Base-by-base conservation (phyloP, 257 asterid genomes). In the Eucommia ulmoides region DNA sequence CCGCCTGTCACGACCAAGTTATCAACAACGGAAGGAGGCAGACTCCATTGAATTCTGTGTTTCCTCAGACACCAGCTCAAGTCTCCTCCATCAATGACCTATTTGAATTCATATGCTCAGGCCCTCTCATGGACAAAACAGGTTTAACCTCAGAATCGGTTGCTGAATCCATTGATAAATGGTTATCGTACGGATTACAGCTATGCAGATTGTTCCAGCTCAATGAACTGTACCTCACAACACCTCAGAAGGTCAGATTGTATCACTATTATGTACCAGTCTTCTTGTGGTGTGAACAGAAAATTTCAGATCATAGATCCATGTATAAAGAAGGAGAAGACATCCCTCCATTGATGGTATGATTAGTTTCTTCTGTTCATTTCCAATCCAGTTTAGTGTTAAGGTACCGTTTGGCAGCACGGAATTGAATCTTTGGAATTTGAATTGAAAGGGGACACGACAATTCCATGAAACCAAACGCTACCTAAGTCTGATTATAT, bases 231-330 rank as follows among this genome's bases (percentile, higher is more conserved):
- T 61, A 44, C 61, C 82, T 91, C 52, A 76, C 72, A 0, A 92
- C 79, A 55, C 74, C 99, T 63, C 93, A 86, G 49, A 91, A 81
- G 62, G 51, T 83, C 51, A 79, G 99, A 52, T 68, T 91, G 19
- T 91, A 57, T 68, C 99, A 91, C 76, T 86, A 91, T 70, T 91
- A 91, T 62, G 71, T 91, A 63, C 99, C 97, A 2, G 97, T 91
- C 45, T 91, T 81, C 77, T 26, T 86, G 60, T 91, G 99, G 99
- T 91, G 99, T 52, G 93, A 83, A 58, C 66, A 71, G 49, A 92
- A 91, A 80, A 81, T 91, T 46, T 64, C 84, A 19, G 62, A 50
- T 23, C 99, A 91, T 58, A 24, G 23, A 54, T 72, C 93, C 45
- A 63, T 59, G 62, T 81, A 73, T 75, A 68, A 70, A 54, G 94